Evolutionary conservation across 148 eudicot genomes (phyloP).

Genomic region (Gaultheria prostrata): DNA sequence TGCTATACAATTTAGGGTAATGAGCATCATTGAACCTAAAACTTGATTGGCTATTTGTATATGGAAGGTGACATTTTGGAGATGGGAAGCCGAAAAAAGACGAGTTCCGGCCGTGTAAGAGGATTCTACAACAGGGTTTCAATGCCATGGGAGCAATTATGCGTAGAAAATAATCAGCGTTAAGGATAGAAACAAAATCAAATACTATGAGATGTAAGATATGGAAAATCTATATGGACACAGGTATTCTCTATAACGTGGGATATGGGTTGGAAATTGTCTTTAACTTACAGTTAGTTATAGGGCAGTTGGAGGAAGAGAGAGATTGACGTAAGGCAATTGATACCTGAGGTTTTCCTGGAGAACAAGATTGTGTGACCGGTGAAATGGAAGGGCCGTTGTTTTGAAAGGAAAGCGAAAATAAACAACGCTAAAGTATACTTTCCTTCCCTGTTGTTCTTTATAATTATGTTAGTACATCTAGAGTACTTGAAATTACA

Average conservation of each 20-base stretch:
- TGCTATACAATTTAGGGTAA: slow-evolving; percentile 26
- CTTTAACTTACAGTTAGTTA: neutral
- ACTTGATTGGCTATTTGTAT: slow-evolving; percentile 15
- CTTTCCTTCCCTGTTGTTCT: neutral
- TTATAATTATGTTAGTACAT: neutral
- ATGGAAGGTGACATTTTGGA: slow-evolving; percentile 18
- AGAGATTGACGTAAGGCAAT: neutral
- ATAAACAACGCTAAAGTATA: neutral
- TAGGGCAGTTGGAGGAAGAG: neutral
- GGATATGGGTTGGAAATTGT: neutral
- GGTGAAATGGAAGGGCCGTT: neutral
- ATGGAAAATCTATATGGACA: neutral
- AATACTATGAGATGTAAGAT: neutral
- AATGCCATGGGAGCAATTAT: slow-evolving; percentile 24
- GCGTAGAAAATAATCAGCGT: neutral
- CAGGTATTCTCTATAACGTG: neutral
- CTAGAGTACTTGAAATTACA: neutral
- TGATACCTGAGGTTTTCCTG: neutral
- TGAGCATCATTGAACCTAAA: slow-evolving; percentile 21
- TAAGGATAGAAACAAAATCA: neutral
- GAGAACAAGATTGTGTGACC: neutral
- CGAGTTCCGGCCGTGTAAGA: slow-evolving; percentile 31
- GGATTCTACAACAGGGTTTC: slow-evolving; percentile 57
- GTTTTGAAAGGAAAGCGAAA: neutral
- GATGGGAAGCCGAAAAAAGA: slow-evolving; percentile 23